phyloP scores from a whole-genome alignment of 2,329 filamentous ascomycete species.

The Westerdykella sp. region DNA sequence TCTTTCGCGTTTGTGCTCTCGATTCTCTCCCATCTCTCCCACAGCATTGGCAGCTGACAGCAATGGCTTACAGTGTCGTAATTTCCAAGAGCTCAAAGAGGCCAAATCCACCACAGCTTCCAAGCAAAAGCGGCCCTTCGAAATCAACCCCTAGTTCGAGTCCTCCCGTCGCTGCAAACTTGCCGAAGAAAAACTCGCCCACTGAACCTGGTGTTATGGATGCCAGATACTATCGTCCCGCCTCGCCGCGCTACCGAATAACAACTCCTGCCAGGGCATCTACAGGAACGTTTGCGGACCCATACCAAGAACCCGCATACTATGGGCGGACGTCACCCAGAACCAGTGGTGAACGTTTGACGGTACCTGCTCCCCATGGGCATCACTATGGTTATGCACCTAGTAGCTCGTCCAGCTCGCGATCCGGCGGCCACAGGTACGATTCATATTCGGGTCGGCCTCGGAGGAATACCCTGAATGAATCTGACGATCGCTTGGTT shows the following conservation, averaged over 20 bases:
- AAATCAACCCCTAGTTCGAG: constrained; percentile 16
- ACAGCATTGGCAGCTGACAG: constrained; percentile 19
- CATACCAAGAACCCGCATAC: constrained; percentile 28
- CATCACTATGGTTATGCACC: constrained; percentile 17
- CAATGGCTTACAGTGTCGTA: constrained; percentile 31
- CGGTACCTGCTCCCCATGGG: constrained; percentile 15
- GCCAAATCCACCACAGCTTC: constrained; percentile 10
- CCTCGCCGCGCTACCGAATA: constrained; percentile 30
- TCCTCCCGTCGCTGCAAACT: constrained; percentile 5
- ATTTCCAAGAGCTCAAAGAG: constrained; percentile 12
- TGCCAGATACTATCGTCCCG: constrained; percentile 29
- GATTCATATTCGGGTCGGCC: constrained; percentile 43
- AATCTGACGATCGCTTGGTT: constrained; percentile 29
- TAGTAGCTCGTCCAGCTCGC: constrained; percentile 22
- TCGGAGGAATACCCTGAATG: constrained; percentile 40
- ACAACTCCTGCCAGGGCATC: constrained; percentile 31
- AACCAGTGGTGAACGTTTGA: constrained; percentile 26
- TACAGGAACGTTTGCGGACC: constrained; percentile 32
- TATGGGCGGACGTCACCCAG: constrained; percentile 29
- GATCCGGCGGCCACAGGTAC: constrained; percentile 29
- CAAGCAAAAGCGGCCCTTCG: constrained; percentile 14
- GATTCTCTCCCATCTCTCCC: constrained; percentile 4
- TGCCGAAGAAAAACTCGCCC: constrained; percentile 17
- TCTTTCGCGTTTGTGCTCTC: constrained; percentile 11
- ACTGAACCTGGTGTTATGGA: constrained; percentile 26